Evolutionary conservation across 495 filamentous ascomycete species (phyloP), one percentile per base, ranked within the genome.

Genomic region (Paragyromitra xinjiangensis): DNA sequence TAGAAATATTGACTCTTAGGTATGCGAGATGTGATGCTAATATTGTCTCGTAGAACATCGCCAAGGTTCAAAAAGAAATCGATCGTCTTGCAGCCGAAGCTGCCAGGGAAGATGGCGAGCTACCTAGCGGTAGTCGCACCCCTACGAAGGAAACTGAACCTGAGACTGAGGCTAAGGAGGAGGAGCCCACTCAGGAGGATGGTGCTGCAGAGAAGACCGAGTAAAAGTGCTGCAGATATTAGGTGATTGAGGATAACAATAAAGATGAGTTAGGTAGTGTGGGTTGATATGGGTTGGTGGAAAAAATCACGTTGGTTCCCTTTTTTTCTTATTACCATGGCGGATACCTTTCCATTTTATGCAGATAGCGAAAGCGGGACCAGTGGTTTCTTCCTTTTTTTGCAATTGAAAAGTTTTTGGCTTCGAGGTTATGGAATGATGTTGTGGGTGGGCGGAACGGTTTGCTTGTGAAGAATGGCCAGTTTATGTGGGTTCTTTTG

Each of bases 1-100:
- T 98, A 84, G 84, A 58, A 42, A 82, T 59, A 24, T 16, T 45
- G 16, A 14, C 5, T 7, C 53, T 50, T 22, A 14, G n/a, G 44
- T 24, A 24, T 44, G 24, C 7, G 5, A 22, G 42, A 61, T 40
- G 1, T 29, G 24, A 29, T 63, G 26, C 44, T 71, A 12, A 71
- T n/a, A 34, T n/a, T 6, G 24, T 62, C 24, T 2, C 22, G n/a
- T 81, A 93, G 91, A 93, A 93, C 83, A 90, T 93, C 82, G 88
- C 88, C 39, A 83, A 90, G 80, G 89, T 89, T 45, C 86, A 88
- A 84, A 89, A 89, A 75, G 89, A 91, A 77, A 88, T 91, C 63
- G 88, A 88, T 83, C 85, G 85, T 24, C 83, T 90, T n/a, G 88
- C 89, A 80, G 86, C 88, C 16, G 88, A 88, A 78, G 77, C 53